These are phyloP conservation scores for Plantago major DNA, from an alignment of 257 asterid species.

Conservation along the genomic window DNA sequence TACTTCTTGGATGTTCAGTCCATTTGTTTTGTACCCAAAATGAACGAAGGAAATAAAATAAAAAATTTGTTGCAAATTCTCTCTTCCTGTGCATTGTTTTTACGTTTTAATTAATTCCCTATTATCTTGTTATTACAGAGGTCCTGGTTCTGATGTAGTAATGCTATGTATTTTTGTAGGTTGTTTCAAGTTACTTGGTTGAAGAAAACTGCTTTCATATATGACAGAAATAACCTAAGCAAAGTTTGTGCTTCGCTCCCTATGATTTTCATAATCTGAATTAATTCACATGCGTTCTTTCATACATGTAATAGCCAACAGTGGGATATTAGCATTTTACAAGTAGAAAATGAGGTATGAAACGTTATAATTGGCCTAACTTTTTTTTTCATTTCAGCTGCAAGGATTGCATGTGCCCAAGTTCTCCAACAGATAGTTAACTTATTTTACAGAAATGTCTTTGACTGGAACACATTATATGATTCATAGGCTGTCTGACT, in stretches of 20 bases:
- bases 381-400: no score
- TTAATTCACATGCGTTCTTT: neutral
- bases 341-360: no score
- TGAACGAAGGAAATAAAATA: neutral
- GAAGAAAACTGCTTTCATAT: slow-evolving; percentile 79
- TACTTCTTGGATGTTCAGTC: no score
- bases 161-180: slow-evolving; percentile 58
- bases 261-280: slow-evolving; percentile 16
- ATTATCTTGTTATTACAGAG: slow-evolving; percentile 13
- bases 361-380: no score
- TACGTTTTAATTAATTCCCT: neutral
- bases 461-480: no score
- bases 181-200: slow-evolving; percentile 90
- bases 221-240: slow-evolving; percentile 67
- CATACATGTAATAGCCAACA: neutral
- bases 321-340: neutral
- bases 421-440: no score
- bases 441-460: no score
- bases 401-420: no score
- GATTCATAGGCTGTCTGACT: no score
- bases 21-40: no score
- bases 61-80: neutral
- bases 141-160: slow-evolving; percentile 23
- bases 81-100: neutral
- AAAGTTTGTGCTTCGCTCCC: slow-evolving; percentile 61